phyloP scores from a whole-genome alignment of 768 basidiomycete genomes.

The Kwoniella shandongensis region DNA sequence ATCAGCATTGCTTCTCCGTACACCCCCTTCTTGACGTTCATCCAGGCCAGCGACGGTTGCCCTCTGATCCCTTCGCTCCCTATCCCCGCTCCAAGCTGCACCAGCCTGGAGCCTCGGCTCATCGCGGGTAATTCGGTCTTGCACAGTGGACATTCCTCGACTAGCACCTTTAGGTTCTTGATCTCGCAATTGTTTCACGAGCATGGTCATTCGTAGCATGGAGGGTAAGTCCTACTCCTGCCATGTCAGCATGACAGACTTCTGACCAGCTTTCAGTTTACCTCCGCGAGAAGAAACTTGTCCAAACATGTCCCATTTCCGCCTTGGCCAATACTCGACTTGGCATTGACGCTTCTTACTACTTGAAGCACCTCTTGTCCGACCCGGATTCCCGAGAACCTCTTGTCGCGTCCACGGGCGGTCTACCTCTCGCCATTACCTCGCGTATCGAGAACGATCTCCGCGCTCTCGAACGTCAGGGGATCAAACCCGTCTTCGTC shows the following conservation, averaged over 20 bases:
- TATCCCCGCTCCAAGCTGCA: neutral
- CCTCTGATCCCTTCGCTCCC: neutral
- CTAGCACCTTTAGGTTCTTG: neutral
- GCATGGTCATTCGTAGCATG: constrained; percentile 44
- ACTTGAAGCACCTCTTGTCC: constrained; percentile 70
- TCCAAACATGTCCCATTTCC: constrained; percentile 75
- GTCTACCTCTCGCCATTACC: constrained; percentile 83
- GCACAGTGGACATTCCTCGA: neutral
- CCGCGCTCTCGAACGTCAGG: constrained; percentile 80
- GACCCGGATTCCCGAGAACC: constrained; percentile 77
- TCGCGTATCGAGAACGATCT: constrained; percentile 79
- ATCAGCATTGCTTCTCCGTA: too few relatives aligned
- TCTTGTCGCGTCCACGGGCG: constrained; percentile 89
- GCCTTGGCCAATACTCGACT: constrained; percentile 86
- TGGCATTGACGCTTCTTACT: constrained; percentile 93
- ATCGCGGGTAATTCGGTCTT: neutral
- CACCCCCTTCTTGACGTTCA: too few relatives aligned
- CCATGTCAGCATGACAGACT: neutral
- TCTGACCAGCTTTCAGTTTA: constrained; percentile 60
- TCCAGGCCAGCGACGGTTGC: too few relatives aligned
- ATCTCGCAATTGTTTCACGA: constrained; percentile 1
- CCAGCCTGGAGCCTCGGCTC: neutral
- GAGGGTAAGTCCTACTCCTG: constrained; percentile 30
- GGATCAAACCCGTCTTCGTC: constrained; percentile 98
- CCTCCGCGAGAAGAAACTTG: constrained; percentile 81